These are phyloP conservation scores for Euphorbia peplus DNA, from an alignment of 345 rosid genomes.

Conservation along the genomic window DNA sequence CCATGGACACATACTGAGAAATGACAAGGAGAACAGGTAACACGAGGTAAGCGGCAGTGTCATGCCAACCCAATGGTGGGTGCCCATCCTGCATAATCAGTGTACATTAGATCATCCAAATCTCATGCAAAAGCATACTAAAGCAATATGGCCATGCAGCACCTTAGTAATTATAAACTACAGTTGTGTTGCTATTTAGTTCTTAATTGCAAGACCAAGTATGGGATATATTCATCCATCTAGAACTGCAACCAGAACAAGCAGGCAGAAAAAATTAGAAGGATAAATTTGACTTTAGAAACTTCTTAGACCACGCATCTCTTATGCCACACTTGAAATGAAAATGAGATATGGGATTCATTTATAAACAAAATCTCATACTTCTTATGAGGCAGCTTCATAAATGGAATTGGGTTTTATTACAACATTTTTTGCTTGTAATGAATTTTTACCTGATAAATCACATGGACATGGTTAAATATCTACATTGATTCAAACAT, in stretches of 20 bases:
- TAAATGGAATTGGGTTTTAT: too few species aligned
- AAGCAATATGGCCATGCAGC: background rate
- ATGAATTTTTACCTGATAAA: too few species aligned
- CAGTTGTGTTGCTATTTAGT: conserved; percentile 2
- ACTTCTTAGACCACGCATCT: background rate
- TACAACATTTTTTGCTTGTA: too few species aligned
- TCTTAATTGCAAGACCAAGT: background rate
- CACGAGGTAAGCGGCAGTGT: conserved; percentile 94
- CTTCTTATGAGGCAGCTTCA: too few species aligned
- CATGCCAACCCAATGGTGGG: conserved; percentile 94
- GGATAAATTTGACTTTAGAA: background rate
- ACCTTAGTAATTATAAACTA: conserved; percentile 6
- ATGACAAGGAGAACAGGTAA: conserved; percentile 86
- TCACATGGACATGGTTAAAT: too few species aligned
- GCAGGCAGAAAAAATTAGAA: background rate
- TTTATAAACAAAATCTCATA: too few species aligned
- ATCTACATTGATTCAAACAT: too few species aligned
- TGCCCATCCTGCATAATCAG: conserved; percentile 75
- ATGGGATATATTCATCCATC: background rate
- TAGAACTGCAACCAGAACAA: background rate
- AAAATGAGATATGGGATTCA: too few species aligned
- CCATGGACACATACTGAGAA: conserved; percentile 94
- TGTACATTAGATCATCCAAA: conserved; percentile 17
- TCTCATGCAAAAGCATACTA: background rate
- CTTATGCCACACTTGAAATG: background rate